Evolutionary conservation across 140 eudicot genomes (phyloP).

Genomic region (Bidens hawaiensis): DNA sequence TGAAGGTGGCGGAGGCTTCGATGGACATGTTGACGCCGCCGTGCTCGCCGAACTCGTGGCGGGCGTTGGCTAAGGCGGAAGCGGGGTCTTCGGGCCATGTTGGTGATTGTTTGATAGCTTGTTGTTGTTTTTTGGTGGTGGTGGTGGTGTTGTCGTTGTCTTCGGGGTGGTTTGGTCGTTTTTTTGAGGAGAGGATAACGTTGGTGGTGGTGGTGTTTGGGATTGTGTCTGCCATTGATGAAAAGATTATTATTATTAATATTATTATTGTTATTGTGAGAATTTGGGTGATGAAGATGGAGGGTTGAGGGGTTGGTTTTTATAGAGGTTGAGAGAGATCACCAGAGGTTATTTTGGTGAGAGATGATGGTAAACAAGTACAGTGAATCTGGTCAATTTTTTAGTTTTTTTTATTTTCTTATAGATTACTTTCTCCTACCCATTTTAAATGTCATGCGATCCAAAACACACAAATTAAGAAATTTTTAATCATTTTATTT

Average conservation of each 20-base stretch:
- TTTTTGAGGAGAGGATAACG: constrained; percentile 29
- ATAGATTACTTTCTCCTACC: too few relatives aligned
- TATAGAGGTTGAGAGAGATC: constrained; percentile 9
- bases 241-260: too few relatives aligned
- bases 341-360: constrained; percentile 2
- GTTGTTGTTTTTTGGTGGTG: constrained; percentile 18
- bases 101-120: too few relatives aligned
- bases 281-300: background rate
- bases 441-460: too few relatives aligned
- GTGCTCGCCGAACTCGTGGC: constrained; percentile 97
- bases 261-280: too few relatives aligned
- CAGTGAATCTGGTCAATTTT: constrained; percentile 13
- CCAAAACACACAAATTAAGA: too few relatives aligned
- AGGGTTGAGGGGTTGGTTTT: constrained; percentile 5
- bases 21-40: constrained; percentile 99
- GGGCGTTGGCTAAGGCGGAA: constrained; percentile 61
- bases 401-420: too few relatives aligned
- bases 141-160: constrained; percentile 23
- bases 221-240: constrained; percentile 36
- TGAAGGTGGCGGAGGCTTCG: constrained; percentile 98
- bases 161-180: constrained; percentile 22
- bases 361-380: background rate
- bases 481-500: too few relatives aligned
- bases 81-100: constrained; percentile 69
- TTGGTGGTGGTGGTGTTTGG: constrained; percentile 7